These are phyloP conservation scores for Fusarium sp. DNA, from an alignment of 2,329 filamentous ascomycete species.

Conservation along the genomic window DNA sequence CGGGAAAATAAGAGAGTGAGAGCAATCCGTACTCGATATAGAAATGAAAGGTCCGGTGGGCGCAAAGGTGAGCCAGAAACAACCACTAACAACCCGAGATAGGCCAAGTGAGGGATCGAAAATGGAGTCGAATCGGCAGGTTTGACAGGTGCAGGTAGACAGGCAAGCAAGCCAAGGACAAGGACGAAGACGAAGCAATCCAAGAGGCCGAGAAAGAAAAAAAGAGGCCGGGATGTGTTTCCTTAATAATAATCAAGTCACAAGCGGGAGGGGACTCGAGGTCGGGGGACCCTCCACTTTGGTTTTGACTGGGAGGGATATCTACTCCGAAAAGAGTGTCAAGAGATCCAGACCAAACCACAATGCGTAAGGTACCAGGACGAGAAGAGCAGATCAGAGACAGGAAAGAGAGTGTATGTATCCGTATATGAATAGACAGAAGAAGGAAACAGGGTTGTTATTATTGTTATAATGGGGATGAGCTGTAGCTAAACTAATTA, in stretches of 20 bases:
- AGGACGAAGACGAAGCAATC: conserved; percentile 5
- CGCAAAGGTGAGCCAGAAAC: conserved; percentile 41
- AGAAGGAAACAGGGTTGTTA: conserved; percentile 25
- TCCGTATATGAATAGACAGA: neutral
- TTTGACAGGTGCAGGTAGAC: conserved; percentile 3
- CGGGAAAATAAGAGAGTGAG: neutral
- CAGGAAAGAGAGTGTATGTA: conserved; percentile 15
- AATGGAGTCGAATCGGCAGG: conserved; percentile 27
- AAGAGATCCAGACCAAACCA: conserved; percentile 27
- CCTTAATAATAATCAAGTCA: conserved; percentile 42
- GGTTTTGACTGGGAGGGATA: conserved; percentile 31
- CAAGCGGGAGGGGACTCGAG: conserved; percentile 20
- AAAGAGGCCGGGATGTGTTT: conserved; percentile 39
- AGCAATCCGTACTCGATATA: conserved; percentile 22
- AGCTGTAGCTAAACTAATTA: neutral
- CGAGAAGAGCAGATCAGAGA: conserved; percentile 32
- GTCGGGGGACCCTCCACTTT: conserved; percentile 32
- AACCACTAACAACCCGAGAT: conserved; percentile 33
- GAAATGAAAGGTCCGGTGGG: conserved; percentile 28
- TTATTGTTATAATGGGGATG: conserved; percentile 17
- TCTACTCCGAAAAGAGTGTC: conserved; percentile 39
- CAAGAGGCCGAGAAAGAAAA: conserved; percentile 10
- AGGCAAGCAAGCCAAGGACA: conserved; percentile 19
- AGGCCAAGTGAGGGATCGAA: conserved; percentile 18
- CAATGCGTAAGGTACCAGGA: conserved; percentile 16